A percentile compares a stretch with the other conserved stretches of the same genome.
Evolutionary conservation across 352 stramenopile species (phyloP).

Genomic region (Poterioochromonas sp.): DNA sequence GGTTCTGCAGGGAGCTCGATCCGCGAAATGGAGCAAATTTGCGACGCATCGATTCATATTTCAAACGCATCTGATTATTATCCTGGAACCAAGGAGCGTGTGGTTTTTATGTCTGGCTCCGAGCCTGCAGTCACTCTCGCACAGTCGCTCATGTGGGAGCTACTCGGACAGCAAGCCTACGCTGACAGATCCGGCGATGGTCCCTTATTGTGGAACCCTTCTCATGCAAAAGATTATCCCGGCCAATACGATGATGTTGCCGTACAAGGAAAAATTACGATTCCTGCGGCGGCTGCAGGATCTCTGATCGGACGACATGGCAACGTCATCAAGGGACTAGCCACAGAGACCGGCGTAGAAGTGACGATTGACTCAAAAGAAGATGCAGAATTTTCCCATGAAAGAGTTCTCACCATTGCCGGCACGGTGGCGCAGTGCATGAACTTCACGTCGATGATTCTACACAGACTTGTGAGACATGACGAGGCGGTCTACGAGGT

Average conservation of each 20-base stretch:
- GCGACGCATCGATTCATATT: background rate
- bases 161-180: slow-evolving; percentile 8
- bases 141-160: slow-evolving; percentile 3
- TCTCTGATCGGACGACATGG: background rate
- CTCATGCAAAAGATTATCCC: background rate
- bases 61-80: slow-evolving; percentile 21
- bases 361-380: background rate
- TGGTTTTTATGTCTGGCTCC: background rate
- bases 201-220: background rate
- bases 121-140: background rate
- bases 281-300: background rate
- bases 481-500: slow-evolving; percentile 5
- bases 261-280: background rate
- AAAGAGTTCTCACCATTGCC: slow-evolving; percentile 1
- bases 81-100: background rate
- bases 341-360: background rate
- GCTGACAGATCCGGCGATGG: background rate
- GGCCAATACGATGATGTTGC: slow-evolving; percentile 2
- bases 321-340: background rate
- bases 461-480: slow-evolving; percentile 8
- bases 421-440: background rate
- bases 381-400: slow-evolving; percentile 18
- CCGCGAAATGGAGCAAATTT: background rate
- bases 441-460: slow-evolving; percentile 5
- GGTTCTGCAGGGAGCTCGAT: background rate